phyloP scores from a whole-genome alignment of 805 yeast genomes.

The Wickerhamomyces bisporus region DNA sequence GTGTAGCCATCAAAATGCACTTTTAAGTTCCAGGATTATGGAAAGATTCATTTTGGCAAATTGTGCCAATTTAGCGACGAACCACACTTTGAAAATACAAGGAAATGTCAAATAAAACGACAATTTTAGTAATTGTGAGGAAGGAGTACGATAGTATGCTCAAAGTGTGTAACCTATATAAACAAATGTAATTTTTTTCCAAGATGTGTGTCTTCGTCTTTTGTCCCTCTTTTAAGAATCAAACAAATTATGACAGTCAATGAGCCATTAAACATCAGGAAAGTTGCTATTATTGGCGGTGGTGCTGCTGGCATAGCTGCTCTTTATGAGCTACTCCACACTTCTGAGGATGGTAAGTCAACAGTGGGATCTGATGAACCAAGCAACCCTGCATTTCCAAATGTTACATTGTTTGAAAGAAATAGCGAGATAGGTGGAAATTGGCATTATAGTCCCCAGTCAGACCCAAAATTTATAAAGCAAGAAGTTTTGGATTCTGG shows the following conservation, averaged over 20 bases:
- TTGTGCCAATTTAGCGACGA: no score
- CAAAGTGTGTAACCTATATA: no score
- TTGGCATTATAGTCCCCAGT: not conserved
- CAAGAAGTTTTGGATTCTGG: slow-evolving; percentile 2
- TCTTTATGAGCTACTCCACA: slow-evolving; percentile 26
- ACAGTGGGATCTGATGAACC: slow-evolving; percentile 6
- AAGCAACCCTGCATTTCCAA: not conserved
- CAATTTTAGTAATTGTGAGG: no score
- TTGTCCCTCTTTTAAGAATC: no score
- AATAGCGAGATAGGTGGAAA: slow-evolving; percentile 1
- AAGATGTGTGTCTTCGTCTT: no score
- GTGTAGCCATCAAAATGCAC: no score
- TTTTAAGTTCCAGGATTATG: no score
- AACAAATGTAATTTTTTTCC: no score
- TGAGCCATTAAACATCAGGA: slow-evolving; percentile 8
- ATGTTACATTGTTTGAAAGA: slow-evolving; percentile 1
- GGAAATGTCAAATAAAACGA: no score
- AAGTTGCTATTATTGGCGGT: slow-evolving; percentile 28
- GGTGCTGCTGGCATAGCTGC: slow-evolving; percentile 27
- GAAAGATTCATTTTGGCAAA: no score
- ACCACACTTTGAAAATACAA: no score
- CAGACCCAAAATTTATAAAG: slow-evolving; percentile 1
- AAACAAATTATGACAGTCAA: not conserved
- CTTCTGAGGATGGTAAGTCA: slow-evolving; percentile 23
- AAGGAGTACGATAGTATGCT: no score